These are phyloP conservation scores for Hericium alpestre DNA, from an alignment of 768 basidiomycete species.

Conservation along the genomic window DNA sequence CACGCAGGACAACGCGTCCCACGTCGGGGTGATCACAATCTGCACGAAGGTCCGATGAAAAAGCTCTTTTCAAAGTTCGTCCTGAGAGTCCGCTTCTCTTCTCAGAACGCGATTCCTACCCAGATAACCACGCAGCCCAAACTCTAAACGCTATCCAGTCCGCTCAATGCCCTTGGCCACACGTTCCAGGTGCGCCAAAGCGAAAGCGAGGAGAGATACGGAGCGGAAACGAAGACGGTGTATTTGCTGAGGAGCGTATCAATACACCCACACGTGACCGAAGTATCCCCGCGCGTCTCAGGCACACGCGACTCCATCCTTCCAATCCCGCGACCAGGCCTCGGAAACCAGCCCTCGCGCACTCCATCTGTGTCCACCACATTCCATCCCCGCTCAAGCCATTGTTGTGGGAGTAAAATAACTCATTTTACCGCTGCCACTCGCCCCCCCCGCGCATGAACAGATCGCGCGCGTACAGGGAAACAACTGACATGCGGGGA, in stretches of 20 bases:
- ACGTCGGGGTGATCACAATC: conserved; percentile 3
- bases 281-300: not conserved
- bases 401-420: not conserved
- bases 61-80: not conserved
- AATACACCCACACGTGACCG: not conserved
- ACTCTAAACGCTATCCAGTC: not conserved
- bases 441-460: not conserved
- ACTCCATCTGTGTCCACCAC: not conserved
- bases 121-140: not conserved
- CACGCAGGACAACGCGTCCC: conserved; percentile 18
- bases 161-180: not conserved
- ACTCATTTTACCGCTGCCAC: not conserved
- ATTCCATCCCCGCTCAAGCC: not conserved
- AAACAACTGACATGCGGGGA: too few species aligned
- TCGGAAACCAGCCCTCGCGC: not conserved
- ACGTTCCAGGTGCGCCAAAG: not conserved
- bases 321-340: too few species aligned
- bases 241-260: too few species aligned
- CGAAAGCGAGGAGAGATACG: too few species aligned
- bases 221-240: too few species aligned
- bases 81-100: not conserved
- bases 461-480: too few species aligned
- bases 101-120: not conserved
- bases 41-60: not conserved
- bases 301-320: not conserved